A percentile compares a stretch with the other conserved stretches of the same genome.
These are phyloP conservation scores for Hyaloperonospora brassicae DNA, from an alignment of 352 stramenopile species.

Conservation along the genomic window DNA sequence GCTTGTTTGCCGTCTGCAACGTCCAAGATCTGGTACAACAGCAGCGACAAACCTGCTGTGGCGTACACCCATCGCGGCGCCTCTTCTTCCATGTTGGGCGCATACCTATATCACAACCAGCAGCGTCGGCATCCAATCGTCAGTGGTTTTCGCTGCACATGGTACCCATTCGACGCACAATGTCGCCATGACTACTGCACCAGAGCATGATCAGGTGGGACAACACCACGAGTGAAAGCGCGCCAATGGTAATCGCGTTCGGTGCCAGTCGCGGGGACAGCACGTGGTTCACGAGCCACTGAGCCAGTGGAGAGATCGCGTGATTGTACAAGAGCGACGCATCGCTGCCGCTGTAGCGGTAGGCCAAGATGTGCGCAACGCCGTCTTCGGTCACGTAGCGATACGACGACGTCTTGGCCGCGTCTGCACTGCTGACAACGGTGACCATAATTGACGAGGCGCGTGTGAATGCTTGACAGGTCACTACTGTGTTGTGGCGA, in stretches of 20 bases:
- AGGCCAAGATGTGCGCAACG: conserved; percentile 57
- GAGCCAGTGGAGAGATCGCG: conserved; percentile 63
- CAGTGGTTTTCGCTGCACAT: not conserved
- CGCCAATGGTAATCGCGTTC: conserved; percentile 80
- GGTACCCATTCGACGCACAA: not conserved
- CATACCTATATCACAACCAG: conserved; percentile 28
- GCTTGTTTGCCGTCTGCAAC: conserved; percentile 84
- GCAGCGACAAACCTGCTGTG: conserved; percentile 48
- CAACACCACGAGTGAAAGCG: conserved; percentile 56
- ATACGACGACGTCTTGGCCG: conserved; percentile 23
- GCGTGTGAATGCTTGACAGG: too few relatives aligned
- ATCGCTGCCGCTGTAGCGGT: conserved; percentile 84
- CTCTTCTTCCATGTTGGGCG: conserved; percentile 79
- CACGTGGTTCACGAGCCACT: conserved; percentile 71
- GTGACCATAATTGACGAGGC: too few relatives aligned
- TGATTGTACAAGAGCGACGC: conserved; percentile 79
- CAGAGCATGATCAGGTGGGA: conserved; percentile 74
- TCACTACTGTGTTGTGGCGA: too few relatives aligned
- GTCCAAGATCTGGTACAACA: conserved; percentile 81
- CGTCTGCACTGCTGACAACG: too few relatives aligned
- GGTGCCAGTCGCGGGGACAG: conserved; percentile 60
- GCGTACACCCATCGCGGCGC: conserved; percentile 70
- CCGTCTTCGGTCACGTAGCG: conserved; percentile 67
- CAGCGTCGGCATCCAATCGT: conserved; percentile 14
- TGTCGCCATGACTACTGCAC: conserved; percentile 14